These are phyloP conservation scores for Dendrobium catenatum DNA, from an alignment of 106 monocot species.

Conservation along the genomic window DNA sequence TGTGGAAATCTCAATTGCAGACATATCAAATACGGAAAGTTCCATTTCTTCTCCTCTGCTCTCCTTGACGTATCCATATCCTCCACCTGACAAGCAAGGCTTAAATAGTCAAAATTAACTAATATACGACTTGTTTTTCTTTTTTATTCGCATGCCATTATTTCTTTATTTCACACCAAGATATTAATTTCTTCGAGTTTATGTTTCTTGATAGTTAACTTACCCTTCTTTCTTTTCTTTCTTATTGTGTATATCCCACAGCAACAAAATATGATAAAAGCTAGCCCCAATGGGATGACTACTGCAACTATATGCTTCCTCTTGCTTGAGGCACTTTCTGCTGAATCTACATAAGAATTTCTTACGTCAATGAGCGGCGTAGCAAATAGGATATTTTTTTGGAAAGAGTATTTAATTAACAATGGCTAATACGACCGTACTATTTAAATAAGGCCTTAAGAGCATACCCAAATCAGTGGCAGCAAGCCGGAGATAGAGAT, in stretches of 20 bases:
- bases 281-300: neutral
- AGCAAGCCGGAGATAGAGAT: constrained; percentile 4
- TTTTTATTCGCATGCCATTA: too few relatives aligned
- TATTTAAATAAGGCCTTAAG: neutral
- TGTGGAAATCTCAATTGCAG: constrained; percentile 10
- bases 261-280: neutral
- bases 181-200: too few relatives aligned
- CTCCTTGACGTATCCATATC: neutral
- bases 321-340: neutral
- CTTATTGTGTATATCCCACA: neutral
- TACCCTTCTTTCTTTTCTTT: constrained; percentile 2
- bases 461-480: constrained; percentile 9
- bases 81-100: neutral
- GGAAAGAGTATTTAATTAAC: too few relatives aligned
- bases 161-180: too few relatives aligned
- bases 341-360: neutral
- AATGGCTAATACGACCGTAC: too few relatives aligned
- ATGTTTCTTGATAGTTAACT: neutral
- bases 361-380: too few relatives aligned
- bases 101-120: neutral
- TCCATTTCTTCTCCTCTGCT: constrained; percentile 13
- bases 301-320: neutral
- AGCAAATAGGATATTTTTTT: too few relatives aligned
- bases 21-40: constrained; percentile 18
- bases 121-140: neutral